Evolutionary conservation across 1,284 basidiomycete species (phyloP).

Genomic region (Boletus smithii): DNA sequence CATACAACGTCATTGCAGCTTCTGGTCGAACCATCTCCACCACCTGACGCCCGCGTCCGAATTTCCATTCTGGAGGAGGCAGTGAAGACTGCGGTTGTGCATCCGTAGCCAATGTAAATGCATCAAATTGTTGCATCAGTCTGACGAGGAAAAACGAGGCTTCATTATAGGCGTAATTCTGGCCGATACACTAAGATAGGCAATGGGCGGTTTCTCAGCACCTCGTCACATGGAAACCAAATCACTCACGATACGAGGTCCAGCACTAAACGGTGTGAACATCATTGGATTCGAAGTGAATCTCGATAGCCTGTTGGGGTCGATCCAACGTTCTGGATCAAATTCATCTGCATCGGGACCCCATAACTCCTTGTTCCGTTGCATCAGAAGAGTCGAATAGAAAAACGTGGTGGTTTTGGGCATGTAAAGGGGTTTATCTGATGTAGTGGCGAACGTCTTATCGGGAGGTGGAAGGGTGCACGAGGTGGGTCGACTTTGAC

Average conservation of each 20-base stretch:
- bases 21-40: constrained; percentile 59
- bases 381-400: constrained; percentile 56
- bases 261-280: constrained; percentile 67
- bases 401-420: constrained; percentile 55
- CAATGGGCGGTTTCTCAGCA: constrained; percentile 14
- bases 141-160: constrained; percentile 66
- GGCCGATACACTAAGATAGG: constrained; percentile 58
- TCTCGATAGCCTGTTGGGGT: constrained; percentile 44
- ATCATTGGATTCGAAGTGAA: constrained; percentile 61
- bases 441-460: constrained; percentile 37
- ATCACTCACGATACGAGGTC: constrained; percentile 49
- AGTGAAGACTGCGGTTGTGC: constrained; percentile 57
- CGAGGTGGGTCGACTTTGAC: constrained; percentile 49
- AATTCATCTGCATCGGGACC: constrained; percentile 66
- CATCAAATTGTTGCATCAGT: constrained; percentile 60
- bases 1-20: constrained; percentile 56
- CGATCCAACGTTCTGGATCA: constrained; percentile 68
- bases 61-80: constrained; percentile 58
- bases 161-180: constrained; percentile 72
- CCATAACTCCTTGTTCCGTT: constrained; percentile 61
- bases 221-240: constrained; percentile 7
- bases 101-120: constrained; percentile 56
- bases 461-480: constrained; percentile 54
- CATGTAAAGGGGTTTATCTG: constrained; percentile 51
- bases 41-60: constrained; percentile 48